Base-by-base conservation (phyloP, 306 rosid genomes). In the Boehmeria nivea region DNA sequence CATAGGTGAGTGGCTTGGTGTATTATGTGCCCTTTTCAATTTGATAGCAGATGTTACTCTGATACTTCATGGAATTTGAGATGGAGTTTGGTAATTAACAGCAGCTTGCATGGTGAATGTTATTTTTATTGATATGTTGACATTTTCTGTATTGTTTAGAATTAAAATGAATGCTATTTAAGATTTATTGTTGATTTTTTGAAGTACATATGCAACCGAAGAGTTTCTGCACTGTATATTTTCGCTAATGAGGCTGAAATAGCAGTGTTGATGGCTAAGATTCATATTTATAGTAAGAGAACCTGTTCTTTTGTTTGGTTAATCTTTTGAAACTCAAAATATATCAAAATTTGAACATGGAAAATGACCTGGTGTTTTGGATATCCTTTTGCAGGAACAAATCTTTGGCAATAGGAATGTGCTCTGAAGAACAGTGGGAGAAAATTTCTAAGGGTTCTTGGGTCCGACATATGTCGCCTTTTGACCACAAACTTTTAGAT, bases 401-500 rank as follows among this genome's bases (percentile, higher is more conserved):
- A 24, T 84, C 99, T 54, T 75, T 81, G 52, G 82, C 71, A 46
- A 59, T 59, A 2, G 96, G 95, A 77, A 80, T 87, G 95, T 91
- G 96, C 55, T 74, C 95, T 44, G 85, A 76, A 46, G 61, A 79
- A 52, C 84, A 65, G 73, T 87, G 99, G 99, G 89, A 91, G 79
- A 91, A 87, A 77, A 89, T 71, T 75, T 25, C 59, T 58, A 84
- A 77, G 70, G 87, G 86, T 54, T 72, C 70, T 70, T 87, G 99
- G 96, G 73, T 51, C 56, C 75, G 77, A 61, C 68, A 82, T 50
- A 82, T 82, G 93, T 87, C 99, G 43, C 96, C 95, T 46, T 91
- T 84, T 75, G 93, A 82, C 43, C 67, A 69, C 71, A 87, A 76
- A 74, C 52, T 91, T 57, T 53, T 84, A 58, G 99, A 87, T 66